Evolutionary conservation across 257 asterid species (phyloP).

Genomic region (Paulownia fortunei): DNA sequence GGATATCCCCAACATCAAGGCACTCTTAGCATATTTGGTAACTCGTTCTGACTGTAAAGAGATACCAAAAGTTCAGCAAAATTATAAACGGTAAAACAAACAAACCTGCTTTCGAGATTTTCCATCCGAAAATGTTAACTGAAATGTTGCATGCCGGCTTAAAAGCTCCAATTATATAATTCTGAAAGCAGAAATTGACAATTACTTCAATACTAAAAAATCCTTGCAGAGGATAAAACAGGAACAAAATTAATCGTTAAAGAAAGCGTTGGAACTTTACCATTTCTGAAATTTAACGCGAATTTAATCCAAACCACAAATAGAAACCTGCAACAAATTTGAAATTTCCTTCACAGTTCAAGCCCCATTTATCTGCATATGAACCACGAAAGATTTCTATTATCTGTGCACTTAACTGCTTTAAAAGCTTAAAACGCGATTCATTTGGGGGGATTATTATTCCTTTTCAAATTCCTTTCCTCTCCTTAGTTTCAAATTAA

Average conservation of each 20-base stretch:
- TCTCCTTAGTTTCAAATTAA: too few species aligned
- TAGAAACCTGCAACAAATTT: conserved; percentile 34
- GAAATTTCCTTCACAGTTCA: conserved; percentile 23
- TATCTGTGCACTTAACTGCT: too few species aligned
- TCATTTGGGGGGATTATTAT: too few species aligned
- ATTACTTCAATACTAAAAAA: not conserved
- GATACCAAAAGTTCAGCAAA: not conserved
- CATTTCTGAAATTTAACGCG: conserved; percentile 36
- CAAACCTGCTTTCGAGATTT: conserved; percentile 81
- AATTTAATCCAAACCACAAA: conserved; percentile 30
- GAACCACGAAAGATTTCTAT: conserved; percentile 24
- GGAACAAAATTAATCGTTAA: not conserved
- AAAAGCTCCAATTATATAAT: conserved; percentile 84
- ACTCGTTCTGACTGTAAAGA: not conserved
- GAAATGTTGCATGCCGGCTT: conserved; percentile 82
- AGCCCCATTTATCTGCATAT: conserved; percentile 22
- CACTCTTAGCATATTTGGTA: not conserved
- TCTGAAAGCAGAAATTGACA: conserved; percentile 47
- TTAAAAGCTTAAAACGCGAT: too few species aligned
- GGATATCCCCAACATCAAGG: not conserved
- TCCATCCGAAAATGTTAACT: conserved; percentile 69
- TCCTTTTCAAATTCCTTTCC: too few species aligned
- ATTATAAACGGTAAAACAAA: not conserved
- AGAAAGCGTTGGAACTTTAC: conserved; percentile 28
- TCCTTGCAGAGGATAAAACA: not conserved